Base-by-base conservation (phyloP, 306 rosid species). In the Citrullus mucosospermus region DNA sequence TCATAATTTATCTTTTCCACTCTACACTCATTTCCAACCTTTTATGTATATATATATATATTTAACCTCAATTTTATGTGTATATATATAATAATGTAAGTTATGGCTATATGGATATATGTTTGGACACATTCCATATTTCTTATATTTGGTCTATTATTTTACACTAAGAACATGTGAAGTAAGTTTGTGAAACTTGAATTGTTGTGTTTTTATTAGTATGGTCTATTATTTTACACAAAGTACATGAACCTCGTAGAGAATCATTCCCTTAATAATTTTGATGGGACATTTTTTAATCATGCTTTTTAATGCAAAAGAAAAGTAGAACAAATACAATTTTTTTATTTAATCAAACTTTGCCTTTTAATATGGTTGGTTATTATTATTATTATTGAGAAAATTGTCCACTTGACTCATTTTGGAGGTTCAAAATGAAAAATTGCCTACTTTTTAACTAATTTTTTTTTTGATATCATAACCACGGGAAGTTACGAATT, bases 191-290 rank as follows among this genome's bases (percentile, higher is more conserved):
- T 63, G 53, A 67, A 67, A 53, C 17, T 67, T 67, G 32, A 43
- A 69, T 39, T 11, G 16, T 68, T 69, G 20, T 15, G 44, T 72
- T 50, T 20, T 38, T 15, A 17, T 72, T 32, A 25, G 28, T 25
- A 25, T 25, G 28, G 28, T 25, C 28, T 25, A 25, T 25, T 25
- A 25, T 25, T 25, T 25, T 25, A 25, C 28, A 25, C 28, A 25
- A 25, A 25, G 78, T 73, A 73, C 62, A 73, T 73, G 62, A 73
- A 51, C 78, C 48, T 32, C 61, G 48, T 53, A 73, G 62, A 51
- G 48, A 50, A 73, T 73, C 78, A 73, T 51, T 50, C 78, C 46
- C 77, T 48, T 28, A 50, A 73, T 73, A 73, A 73, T 73, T 72
- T 50, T 73, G 62, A 53, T 51, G 62, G 30, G 48, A 73, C 78